These are phyloP conservation scores for Trichoderma koningiopsis DNA, from an alignment of 2,329 filamentous ascomycete species.

Conservation along the genomic window DNA sequence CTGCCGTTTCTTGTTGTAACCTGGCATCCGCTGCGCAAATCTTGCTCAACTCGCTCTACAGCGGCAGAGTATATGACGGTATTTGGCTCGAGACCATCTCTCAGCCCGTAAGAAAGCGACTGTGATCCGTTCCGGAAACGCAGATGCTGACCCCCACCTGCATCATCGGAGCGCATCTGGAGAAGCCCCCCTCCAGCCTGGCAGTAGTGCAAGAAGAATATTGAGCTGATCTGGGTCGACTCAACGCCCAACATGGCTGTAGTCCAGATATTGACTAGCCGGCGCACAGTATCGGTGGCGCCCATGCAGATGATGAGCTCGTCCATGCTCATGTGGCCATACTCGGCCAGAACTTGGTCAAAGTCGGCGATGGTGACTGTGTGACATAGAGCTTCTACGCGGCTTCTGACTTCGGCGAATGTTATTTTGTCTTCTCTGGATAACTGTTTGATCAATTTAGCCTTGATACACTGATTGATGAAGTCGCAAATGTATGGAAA, in stretches of 20 bases:
- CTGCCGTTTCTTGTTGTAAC: neutral
- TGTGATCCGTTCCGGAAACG: slow-evolving; percentile 1
- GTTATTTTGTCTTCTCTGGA: neutral
- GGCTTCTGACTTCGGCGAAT: neutral
- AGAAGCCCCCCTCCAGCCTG: slow-evolving; percentile 3
- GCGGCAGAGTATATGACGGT: neutral
- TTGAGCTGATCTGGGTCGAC: slow-evolving; percentile 1
- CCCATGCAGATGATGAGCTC: neutral
- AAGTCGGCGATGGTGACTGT: neutral
- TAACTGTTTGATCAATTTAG: neutral
- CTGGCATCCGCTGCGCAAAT: neutral
- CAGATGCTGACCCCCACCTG: neutral
- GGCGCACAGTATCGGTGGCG: neutral
- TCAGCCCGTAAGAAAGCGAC: neutral
- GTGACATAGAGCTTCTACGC: slow-evolving; percentile 1
- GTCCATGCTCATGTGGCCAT: slow-evolving; percentile 9
- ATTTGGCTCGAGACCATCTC: slow-evolving; percentile 34
- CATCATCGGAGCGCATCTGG: slow-evolving; percentile 9
- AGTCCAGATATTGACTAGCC: slow-evolving; percentile 13
- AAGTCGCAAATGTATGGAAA: neutral
- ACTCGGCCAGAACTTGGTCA: neutral
- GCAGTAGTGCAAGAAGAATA: slow-evolving; percentile 15
- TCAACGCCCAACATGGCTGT: slow-evolving; percentile 7
- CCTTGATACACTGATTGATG: neutral
- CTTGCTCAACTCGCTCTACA: neutral